Evolutionary conservation across 2,329 filamentous ascomycete species (phyloP).

Genomic region (Alternaria arbusti): DNA sequence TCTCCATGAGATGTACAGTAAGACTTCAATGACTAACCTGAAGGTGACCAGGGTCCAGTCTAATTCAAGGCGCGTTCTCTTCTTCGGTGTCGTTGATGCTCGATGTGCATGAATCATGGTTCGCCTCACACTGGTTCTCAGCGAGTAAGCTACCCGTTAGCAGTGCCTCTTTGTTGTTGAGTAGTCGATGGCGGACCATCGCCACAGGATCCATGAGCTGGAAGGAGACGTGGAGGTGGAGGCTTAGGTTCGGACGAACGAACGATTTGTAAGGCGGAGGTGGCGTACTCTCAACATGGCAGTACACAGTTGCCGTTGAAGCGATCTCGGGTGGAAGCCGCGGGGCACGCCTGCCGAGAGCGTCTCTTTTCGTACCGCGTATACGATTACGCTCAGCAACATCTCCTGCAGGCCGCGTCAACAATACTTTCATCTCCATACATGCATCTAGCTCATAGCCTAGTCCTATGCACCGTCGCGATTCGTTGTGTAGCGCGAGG

Average conservation of each 20-base stretch:
- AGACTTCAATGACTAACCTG: neutral
- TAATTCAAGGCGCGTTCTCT: neutral
- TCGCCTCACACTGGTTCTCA: neutral
- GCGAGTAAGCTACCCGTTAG: neutral
- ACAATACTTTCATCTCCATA: neutral
- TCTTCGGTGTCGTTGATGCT: neutral
- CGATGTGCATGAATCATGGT: neutral
- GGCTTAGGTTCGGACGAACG: neutral
- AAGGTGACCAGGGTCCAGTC: neutral
- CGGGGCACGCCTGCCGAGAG: neutral
- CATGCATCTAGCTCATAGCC: neutral
- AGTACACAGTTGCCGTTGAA: neutral
- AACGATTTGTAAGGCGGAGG: neutral
- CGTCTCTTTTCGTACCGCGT: neutral
- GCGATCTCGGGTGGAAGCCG: neutral
- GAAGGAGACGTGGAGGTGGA: neutral
- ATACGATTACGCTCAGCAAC: neutral
- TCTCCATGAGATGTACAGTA: neutral
- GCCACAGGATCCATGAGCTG: neutral
- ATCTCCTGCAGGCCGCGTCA: slow-evolving; percentile 4
- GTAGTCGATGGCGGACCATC: neutral
- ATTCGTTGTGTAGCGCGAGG: neutral
- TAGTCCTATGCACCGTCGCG: neutral
- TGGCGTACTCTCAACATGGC: neutral
- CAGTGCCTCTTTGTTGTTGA: neutral